Percentiles rank a stretch among this genome's conserved stretches.
Evolutionary conservation across 345 rosid species (phyloP).

Genomic region (Arabidopsis suecica): DNA sequence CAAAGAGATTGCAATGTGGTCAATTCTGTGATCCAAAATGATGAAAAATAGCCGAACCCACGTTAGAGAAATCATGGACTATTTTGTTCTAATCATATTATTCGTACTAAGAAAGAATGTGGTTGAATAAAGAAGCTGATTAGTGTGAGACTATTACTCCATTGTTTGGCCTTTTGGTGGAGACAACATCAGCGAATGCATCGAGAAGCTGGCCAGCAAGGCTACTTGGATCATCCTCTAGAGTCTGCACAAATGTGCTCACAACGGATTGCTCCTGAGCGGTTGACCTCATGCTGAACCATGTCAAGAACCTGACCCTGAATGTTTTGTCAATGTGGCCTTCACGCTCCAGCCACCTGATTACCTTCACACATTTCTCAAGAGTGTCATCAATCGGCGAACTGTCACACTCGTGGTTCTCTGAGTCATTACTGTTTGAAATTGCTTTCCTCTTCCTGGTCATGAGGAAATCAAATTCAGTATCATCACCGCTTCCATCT

Average conservation of each 20-base stretch:
- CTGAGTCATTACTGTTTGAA: conserved; percentile 55
- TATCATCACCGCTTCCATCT: conserved; percentile 62
- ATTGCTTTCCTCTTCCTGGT: conserved; percentile 72
- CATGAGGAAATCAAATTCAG: conserved; percentile 63
- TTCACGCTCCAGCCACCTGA: conserved; percentile 82
- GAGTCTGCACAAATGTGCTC: conserved; percentile 80
- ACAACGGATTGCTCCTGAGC: conserved; percentile 90
- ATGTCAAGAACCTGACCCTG: conserved; percentile 85
- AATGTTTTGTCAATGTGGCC: conserved; percentile 79
- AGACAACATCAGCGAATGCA: conserved; percentile 75
- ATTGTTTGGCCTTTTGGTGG: conserved; percentile 71
- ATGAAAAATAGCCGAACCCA: conserved; percentile 37
- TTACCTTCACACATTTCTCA: conserved; percentile 81
- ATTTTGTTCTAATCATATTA: conserved; percentile 29
- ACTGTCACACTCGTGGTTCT: conserved; percentile 84
- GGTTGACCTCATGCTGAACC: conserved; percentile 91
- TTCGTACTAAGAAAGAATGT: conserved; percentile 38
- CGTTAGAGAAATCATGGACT: conserved; percentile 41
- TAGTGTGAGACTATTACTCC: conserved; percentile 45
- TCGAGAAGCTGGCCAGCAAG: conserved; percentile 92
- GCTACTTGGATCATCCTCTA: conserved; percentile 85
- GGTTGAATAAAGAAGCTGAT: conserved; percentile 25
- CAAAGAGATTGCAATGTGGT: conserved; percentile 24
- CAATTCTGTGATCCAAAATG: conserved; percentile 35
- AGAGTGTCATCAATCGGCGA: conserved; percentile 81